Percentiles rank a stretch among this genome's conserved stretches.
phyloP scores from a whole-genome alignment of 805 yeast species.

The Priceomyces melissophilus region DNA sequence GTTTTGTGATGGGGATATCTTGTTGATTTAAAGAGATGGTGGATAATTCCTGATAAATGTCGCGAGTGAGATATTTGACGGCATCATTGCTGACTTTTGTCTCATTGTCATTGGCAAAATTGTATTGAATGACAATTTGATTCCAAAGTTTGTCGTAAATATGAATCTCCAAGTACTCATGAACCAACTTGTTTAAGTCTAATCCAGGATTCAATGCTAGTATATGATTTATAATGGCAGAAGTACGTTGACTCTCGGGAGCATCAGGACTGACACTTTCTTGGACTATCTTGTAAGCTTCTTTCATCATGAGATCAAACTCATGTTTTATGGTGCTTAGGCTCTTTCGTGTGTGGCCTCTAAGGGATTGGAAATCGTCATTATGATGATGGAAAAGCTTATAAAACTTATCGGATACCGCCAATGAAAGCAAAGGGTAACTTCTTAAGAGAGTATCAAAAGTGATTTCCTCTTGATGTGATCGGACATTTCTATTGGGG shows the following conservation, averaged over 20 bases:
- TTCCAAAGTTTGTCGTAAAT: constrained; percentile 68
- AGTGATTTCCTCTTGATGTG: too few relatives aligned
- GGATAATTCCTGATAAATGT: constrained; percentile 32
- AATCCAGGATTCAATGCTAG: constrained; percentile 32
- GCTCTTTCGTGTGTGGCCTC: constrained; percentile 26
- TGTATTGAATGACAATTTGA: constrained; percentile 34
- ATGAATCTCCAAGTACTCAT: constrained; percentile 68
- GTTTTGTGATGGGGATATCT: constrained; percentile 41
- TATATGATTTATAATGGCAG: constrained; percentile 27
- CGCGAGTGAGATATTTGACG: constrained; percentile 21
- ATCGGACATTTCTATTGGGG: too few relatives aligned
- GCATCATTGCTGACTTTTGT: constrained; percentile 22
- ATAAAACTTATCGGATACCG: constrained; percentile 37
- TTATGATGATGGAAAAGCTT: constrained; percentile 41
- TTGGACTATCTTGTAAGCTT: constrained; percentile 35
- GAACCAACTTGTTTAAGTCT: constrained; percentile 53
- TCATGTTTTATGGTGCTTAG: constrained; percentile 24
- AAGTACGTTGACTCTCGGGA: constrained; percentile 33
- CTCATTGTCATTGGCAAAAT: constrained; percentile 20
- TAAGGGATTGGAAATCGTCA: constrained; percentile 25
- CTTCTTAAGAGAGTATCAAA: constrained; percentile 37
- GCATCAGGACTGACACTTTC: constrained; percentile 33
- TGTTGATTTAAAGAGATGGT: constrained; percentile 48
- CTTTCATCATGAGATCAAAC: constrained; percentile 31
- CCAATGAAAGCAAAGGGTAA: constrained; percentile 37